Conservation (phyloP, 352 stramenopile genomes). For the Nothophytophthora sp. region DNA sequence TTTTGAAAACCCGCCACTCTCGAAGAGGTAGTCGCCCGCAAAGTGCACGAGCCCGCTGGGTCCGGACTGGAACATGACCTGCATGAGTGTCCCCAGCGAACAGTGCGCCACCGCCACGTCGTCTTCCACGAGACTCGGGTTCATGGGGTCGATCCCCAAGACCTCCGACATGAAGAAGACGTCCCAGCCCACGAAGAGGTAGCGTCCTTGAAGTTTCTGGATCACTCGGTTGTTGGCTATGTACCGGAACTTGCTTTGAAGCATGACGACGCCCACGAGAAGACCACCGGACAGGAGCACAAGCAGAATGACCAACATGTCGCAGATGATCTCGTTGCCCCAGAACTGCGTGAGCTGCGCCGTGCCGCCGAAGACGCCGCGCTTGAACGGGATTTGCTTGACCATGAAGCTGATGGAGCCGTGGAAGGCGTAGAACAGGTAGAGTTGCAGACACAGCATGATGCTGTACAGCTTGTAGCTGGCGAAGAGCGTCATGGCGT, state of each 20-base stretch:
- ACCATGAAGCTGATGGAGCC: slow-evolving; percentile 50
- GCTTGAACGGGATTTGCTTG: slow-evolving; percentile 23
- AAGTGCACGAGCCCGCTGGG: slow-evolving; percentile 45
- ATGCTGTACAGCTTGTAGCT: slow-evolving; percentile 68
- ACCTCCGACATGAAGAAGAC: slow-evolving; percentile 27
- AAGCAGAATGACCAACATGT: slow-evolving; percentile 39
- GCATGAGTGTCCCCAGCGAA: slow-evolving; percentile 40
- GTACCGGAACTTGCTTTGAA: slow-evolving; percentile 39
- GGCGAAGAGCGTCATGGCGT: slow-evolving; percentile 46
- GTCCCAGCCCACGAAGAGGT: slow-evolving; percentile 57
- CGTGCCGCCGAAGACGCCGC: slow-evolving; percentile 38
- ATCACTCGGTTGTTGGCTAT: slow-evolving; percentile 51
- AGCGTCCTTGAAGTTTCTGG: slow-evolving; percentile 46
- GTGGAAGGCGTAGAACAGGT: slow-evolving; percentile 31
- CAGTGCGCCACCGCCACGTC: slow-evolving; percentile 29
- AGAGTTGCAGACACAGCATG: slow-evolving; percentile 45
- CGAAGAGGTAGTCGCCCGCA: slow-evolving; percentile 53
- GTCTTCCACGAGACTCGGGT: slow-evolving; percentile 23
- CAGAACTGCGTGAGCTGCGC: slow-evolving; percentile 45
- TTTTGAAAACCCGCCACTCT: slow-evolving; percentile 34
- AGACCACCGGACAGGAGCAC: slow-evolving; percentile 31
- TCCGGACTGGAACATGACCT: slow-evolving; percentile 51
- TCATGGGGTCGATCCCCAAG: slow-evolving; percentile 48
- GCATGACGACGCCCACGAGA: slow-evolving; percentile 26
- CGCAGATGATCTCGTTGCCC: slow-evolving; percentile 55